Evolutionary conservation across 2,329 filamentous ascomycete species (phyloP), one percentile per base, ranked within the genome.

Genomic region (Diaporthe sp.): DNA sequence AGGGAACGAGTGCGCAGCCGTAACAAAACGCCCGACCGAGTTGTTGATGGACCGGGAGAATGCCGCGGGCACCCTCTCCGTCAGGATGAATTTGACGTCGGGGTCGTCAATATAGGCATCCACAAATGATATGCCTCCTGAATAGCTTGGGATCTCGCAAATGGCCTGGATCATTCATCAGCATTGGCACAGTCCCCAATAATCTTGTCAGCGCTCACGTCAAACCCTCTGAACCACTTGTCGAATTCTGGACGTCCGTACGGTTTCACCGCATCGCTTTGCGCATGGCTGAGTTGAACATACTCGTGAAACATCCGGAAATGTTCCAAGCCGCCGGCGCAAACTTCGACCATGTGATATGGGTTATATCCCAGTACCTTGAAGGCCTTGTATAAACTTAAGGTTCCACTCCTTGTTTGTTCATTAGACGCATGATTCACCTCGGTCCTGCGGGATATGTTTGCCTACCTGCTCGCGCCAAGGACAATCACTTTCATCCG

Each of bases 61-160:
- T 0, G 61, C 37, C 7, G 28, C 9, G 28, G 61, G 61, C 6
- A 19, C 37, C 19, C 61, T 51, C 13, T 67, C 61, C 1, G 61
- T 51, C 1, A 67, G 61, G 10, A 67, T 67, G 61, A 67, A 67
- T 10, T 67, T 67, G 44, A 67, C 61, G 4, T 67, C 28, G 2
- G 61, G 61, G 10, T 67, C 61, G 15, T 13, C 61, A 49, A 67
- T 51, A 12, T 67, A 67, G 42, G 61, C 61, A 4, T 67, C 61
- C 44, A 67, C 61, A 22, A 67, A 22, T 2, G 44, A 5, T 8
- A 2, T 51, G 10, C 61, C 61, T 37, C 61, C 61, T 15, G 19
- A 13, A n/a, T 67, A 67, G 61, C 61, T 67, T 17, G 61, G 61
- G 19, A 67, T 34, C 61, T 67, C 61, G 42, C 61, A 67, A n/a